Evolutionary conservation across 1,139 yeast genomes (phyloP).

Genomic region (Blastobotrys petasosporus): DNA sequence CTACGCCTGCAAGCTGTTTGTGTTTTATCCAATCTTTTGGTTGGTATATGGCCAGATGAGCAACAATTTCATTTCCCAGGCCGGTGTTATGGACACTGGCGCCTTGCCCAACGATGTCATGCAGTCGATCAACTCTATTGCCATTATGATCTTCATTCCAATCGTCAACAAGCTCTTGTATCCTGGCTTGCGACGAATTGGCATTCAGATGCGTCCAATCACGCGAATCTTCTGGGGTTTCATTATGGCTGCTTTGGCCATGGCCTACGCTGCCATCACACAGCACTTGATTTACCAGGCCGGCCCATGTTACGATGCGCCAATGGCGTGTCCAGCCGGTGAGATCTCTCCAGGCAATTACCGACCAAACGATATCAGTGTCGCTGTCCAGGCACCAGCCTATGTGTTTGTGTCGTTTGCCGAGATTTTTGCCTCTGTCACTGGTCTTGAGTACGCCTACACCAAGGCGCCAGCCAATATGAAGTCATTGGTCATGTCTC

Average conservation of each 20-base stretch:
- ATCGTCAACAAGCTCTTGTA: conserved; percentile 48
- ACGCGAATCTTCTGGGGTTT: conserved; percentile 74
- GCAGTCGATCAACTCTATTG: conserved; percentile 57
- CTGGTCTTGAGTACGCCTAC: conserved; percentile 65
- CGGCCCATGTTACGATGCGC: conserved; percentile 71
- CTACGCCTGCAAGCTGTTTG: conserved; percentile 57
- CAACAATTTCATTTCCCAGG: conserved; percentile 59
- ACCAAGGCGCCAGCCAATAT: conserved; percentile 61
- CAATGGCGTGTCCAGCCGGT: conserved; percentile 38
- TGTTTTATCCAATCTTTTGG: conserved; percentile 62
- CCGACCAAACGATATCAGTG: conserved; percentile 50
- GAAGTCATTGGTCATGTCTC: conserved; percentile 62
- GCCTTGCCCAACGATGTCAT: conserved; percentile 62
- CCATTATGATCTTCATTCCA: conserved; percentile 58
- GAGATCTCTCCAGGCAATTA: conserved; percentile 17
- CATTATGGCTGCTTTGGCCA: conserved; percentile 60
- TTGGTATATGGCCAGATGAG: conserved; percentile 62
- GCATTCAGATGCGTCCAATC: conserved; percentile 45
- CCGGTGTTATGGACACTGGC: conserved; percentile 58
- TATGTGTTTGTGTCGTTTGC: conserved; percentile 56
- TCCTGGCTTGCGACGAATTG: conserved; percentile 49
- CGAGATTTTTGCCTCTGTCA: conserved; percentile 60
- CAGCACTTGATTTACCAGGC: conserved; percentile 67
- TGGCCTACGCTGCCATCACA: conserved; percentile 75
- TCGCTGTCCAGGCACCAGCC: conserved; percentile 60